Evolutionary conservation across 305 asterid genomes (phyloP).

Genomic region (Euphrasia arctica): DNA sequence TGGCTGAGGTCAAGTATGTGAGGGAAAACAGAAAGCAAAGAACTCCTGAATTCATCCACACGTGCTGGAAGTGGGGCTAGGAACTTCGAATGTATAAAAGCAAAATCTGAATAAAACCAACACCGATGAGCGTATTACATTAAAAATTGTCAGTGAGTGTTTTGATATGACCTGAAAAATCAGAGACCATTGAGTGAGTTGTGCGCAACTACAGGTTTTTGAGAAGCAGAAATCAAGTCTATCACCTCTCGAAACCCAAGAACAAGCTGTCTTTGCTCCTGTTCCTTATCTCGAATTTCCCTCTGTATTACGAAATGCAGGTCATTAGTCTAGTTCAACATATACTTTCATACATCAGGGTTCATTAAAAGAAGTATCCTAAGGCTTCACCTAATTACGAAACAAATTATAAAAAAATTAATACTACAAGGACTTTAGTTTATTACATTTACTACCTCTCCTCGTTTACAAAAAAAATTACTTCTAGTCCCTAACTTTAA

Average conservation of each 20-base stretch:
- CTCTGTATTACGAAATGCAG: conserved; percentile 40
- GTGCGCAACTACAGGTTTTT: conserved; percentile 79
- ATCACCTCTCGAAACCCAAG: conserved; percentile 91
- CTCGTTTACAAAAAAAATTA: background rate
- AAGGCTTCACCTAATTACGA: no score
- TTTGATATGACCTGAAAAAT: conserved; percentile 22
- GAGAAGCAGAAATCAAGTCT: conserved; percentile 77
- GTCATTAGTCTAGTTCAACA: conserved; percentile 23
- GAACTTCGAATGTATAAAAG: conserved; percentile 74
- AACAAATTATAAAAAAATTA: no score
- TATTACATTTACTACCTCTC: background rate
- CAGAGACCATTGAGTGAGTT: conserved; percentile 71
- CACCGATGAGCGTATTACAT: conserved; percentile 17
- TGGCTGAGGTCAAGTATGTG: conserved; percentile 61
- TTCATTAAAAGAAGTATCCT: background rate
- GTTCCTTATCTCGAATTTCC: conserved; percentile 60
- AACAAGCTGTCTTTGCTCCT: conserved; percentile 48
- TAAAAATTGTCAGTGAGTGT: conserved; percentile 9
- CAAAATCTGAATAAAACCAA: conserved; percentile 58
- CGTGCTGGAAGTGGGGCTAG: conserved; percentile 72
- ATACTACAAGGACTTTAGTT: background rate
- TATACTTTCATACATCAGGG: background rate
- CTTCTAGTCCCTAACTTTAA: background rate
- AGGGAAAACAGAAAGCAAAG: conserved; percentile 56
- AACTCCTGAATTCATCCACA: conserved; percentile 58